Evolutionary conservation across 352 stramenopile species (phyloP).

Genomic region (Globisporangium yorkense): DNA sequence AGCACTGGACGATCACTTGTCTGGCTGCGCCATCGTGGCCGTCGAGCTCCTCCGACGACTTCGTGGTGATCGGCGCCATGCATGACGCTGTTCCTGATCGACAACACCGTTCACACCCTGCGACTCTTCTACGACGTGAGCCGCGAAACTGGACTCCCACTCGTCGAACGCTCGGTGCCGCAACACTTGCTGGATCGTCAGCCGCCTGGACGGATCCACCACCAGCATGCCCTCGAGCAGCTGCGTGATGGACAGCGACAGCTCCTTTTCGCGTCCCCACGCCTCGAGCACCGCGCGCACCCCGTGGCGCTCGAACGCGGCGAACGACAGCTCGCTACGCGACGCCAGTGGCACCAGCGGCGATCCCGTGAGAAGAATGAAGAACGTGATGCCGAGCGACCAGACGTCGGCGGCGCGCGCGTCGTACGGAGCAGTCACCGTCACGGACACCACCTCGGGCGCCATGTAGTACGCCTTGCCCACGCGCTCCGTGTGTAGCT

Average conservation of each 20-base stretch:
- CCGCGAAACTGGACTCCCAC: no score
- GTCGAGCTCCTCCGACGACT: no score
- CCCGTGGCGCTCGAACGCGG: constrained; percentile 21
- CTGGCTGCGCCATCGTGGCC: no score
- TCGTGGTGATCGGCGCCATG: no score
- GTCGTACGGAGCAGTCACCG: constrained; percentile 32
- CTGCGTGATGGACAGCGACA: constrained; percentile 13
- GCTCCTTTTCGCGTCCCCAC: constrained; percentile 19
- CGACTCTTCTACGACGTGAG: no score
- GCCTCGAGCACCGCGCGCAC: constrained; percentile 18
- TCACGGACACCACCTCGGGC: constrained; percentile 40
- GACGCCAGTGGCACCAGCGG: constrained; percentile 33
- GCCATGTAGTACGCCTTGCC: constrained; percentile 61
- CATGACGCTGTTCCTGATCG: no score
- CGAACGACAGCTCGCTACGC: constrained; percentile 21
- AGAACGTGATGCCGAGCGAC: constrained; percentile 65
- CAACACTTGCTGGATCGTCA: no score
- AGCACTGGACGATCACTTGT: no score
- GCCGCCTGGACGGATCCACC: constrained; percentile 9
- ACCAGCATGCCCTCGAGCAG: constrained; percentile 23
- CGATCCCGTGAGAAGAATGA: constrained; percentile 65
- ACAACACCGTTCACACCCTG: no score
- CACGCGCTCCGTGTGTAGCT: constrained; percentile 13
- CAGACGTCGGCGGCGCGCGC: constrained; percentile 52
- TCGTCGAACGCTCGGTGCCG: no score